Conservation (phyloP, 208 protist species). For the Leishmania tarentolae region DNA sequence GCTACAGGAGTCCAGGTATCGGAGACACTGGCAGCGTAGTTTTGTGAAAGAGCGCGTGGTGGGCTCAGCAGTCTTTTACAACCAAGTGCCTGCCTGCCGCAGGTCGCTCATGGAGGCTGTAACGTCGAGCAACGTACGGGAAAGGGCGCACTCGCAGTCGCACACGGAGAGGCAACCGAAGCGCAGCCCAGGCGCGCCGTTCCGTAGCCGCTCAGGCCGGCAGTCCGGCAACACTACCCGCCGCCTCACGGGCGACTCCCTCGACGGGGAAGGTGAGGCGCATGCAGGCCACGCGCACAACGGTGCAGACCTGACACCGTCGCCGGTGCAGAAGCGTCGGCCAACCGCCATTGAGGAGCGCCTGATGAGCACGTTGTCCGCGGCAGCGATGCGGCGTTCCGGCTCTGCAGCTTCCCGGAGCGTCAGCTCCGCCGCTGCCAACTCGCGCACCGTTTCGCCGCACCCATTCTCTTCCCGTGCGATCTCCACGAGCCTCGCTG, state of each 20-base stretch:
- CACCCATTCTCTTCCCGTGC: neutral
- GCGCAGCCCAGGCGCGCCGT: neutral
- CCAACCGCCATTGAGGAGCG: slow-evolving; percentile 14
- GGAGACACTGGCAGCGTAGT: neutral
- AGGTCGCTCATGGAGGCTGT: slow-evolving; percentile 2
- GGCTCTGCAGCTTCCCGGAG: neutral
- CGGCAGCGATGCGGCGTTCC: slow-evolving; percentile 15
- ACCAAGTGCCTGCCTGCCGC: neutral
- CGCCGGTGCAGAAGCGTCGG: neutral
- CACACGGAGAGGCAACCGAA: neutral
- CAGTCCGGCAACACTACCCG: neutral
- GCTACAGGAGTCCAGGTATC: slow-evolving; percentile 23
- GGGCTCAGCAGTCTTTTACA: slow-evolving; percentile 2
- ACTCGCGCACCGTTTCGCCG: neutral
- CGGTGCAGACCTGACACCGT: neutral
- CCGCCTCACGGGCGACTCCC: neutral
- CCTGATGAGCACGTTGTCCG: slow-evolving; percentile 21
- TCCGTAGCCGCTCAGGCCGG: slow-evolving; percentile 9
- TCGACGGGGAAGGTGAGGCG: neutral
- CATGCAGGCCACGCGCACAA: neutral
- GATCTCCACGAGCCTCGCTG: slow-evolving; percentile 21
- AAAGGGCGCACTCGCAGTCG: slow-evolving; percentile 2
- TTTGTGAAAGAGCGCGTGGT: neutral
- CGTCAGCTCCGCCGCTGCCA: neutral
- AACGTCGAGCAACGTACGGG: neutral